Percentiles rank a stretch among this genome's conserved stretches.
phyloP scores from a whole-genome alignment of 2,329 filamentous ascomycete genomes.

The Ascochyta fabae region DNA sequence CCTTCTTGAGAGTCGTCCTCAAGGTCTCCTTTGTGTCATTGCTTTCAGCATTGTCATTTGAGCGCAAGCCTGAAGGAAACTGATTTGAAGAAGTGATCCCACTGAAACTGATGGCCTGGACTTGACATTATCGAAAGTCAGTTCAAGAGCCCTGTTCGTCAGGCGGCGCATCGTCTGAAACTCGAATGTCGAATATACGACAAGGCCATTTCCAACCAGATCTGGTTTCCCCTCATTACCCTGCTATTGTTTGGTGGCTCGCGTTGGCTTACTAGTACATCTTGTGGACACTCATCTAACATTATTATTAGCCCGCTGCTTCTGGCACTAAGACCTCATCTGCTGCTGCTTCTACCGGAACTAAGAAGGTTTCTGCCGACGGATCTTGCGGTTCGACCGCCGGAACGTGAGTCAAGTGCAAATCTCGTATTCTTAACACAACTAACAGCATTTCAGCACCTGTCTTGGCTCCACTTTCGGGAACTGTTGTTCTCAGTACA shows the following conservation, averaged over 20 bases:
- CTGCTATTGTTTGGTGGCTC: slow-evolving; percentile 7
- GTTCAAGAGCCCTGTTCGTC: slow-evolving; percentile 8
- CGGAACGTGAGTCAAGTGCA: slow-evolving; percentile 29
- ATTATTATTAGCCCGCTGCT: slow-evolving; percentile 16
- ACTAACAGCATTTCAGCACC: slow-evolving; percentile 30
- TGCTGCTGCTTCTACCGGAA: slow-evolving; percentile 22
- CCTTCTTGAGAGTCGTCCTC: slow-evolving; percentile 14
- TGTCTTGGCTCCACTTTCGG: slow-evolving; percentile 54
- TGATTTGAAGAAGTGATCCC: slow-evolving; percentile 14
- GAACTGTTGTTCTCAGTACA: slow-evolving; percentile 54
- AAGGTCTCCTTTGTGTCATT: slow-evolving; percentile 17
- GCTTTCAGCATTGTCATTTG: slow-evolving; percentile 21
- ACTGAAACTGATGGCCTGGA: slow-evolving; percentile 14
- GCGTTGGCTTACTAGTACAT: slow-evolving; percentile 7
- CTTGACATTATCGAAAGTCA: slow-evolving; percentile 6
- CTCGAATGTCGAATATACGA: slow-evolving; percentile 5
- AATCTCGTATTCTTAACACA: neutral
- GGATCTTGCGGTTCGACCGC: slow-evolving; percentile 52
- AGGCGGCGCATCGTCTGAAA: slow-evolving; percentile 14
- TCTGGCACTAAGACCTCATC: slow-evolving; percentile 22
- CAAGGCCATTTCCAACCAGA: slow-evolving; percentile 5
- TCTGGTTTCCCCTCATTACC: slow-evolving; percentile 8
- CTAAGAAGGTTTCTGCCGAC: slow-evolving; percentile 47
- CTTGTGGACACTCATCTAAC: slow-evolving; percentile 7
- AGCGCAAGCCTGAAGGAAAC: slow-evolving; percentile 19